Evolutionary conservation across 1,284 basidiomycete species (phyloP).

Genomic region (Cryptococcus deneoformans): DNA sequence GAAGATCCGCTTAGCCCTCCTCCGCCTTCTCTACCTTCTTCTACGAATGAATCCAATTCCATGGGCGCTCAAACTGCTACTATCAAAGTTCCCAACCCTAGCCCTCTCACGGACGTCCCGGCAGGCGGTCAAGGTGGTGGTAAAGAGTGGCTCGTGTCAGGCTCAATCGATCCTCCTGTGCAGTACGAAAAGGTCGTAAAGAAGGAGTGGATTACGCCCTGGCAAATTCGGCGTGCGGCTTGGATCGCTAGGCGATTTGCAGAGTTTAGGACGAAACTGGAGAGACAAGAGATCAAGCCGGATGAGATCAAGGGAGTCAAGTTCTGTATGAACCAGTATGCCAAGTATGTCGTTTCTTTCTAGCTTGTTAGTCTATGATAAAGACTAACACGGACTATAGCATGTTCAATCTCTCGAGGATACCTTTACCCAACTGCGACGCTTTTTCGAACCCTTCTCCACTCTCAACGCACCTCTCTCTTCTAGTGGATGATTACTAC

Average conservation of each 20-base stretch:
- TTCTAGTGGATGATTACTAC: constrained; percentile 76
- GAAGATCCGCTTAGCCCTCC: constrained; percentile 53
- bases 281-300: constrained; percentile 53
- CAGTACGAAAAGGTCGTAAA: constrained; percentile 39
- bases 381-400: constrained; percentile 34
- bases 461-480: constrained; percentile 62
- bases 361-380: constrained; percentile 4
- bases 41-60: neutral
- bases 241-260: constrained; percentile 76
- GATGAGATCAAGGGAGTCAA: constrained; percentile 55
- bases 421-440: constrained; percentile 67
- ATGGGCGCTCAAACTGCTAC: neutral
- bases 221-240: constrained; percentile 83
- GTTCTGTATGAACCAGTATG: constrained; percentile 59
- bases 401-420: constrained; percentile 73
- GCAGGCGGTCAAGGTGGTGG: constrained; percentile 36
- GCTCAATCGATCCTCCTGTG: constrained; percentile 33
- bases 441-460: constrained; percentile 56
- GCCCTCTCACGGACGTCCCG: constrained; percentile 20
- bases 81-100: constrained; percentile 16
- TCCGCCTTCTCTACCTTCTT: constrained; percentile 12
- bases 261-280: constrained; percentile 70
- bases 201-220: constrained; percentile 61
- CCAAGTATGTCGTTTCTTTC: constrained; percentile 45
- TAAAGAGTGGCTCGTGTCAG: constrained; percentile 54